Evolutionary conservation across 345 rosid species (phyloP).

Genomic region (Eucalyptus curtisii): DNA sequence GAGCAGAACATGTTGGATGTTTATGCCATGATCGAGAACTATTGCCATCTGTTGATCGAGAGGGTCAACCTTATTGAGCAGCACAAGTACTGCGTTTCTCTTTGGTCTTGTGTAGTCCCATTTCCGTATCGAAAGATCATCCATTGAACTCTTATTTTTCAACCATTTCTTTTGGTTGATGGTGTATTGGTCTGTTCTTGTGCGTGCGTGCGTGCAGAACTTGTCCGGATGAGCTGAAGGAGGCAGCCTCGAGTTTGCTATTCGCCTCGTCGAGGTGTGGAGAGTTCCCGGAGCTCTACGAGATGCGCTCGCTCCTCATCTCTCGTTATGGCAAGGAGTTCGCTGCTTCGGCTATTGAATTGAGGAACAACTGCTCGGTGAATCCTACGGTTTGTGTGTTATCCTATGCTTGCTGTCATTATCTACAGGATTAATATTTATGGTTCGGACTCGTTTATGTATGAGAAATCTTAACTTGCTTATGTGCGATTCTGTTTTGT

Average conservation of each 20-base stretch:
- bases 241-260: conserved; percentile 60
- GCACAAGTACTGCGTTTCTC: conserved; percentile 12
- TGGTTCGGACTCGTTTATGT: neutral
- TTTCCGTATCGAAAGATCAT: neutral
- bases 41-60: conserved; percentile 51
- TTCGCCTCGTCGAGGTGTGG: conserved; percentile 79
- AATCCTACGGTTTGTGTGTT: conserved; percentile 27
- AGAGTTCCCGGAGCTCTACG: conserved; percentile 87
- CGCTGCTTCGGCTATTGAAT: conserved; percentile 57
- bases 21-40: conserved; percentile 48
- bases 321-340: conserved; percentile 77
- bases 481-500: neutral
- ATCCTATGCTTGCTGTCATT: neutral
- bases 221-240: conserved; percentile 75
- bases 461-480: neutral
- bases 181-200: neutral
- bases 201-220: conserved; percentile 15
- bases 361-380: conserved; percentile 71
- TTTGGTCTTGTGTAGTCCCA: neutral
- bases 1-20: conserved; percentile 67
- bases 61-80: conserved; percentile 52
- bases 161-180: neutral
- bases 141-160: neutral
- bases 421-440: neutral
- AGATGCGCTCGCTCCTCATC: conserved; percentile 48